Evolutionary conservation across 805 yeast species (phyloP).

Genomic region (Maudiozyma pseudohumilis): DNA sequence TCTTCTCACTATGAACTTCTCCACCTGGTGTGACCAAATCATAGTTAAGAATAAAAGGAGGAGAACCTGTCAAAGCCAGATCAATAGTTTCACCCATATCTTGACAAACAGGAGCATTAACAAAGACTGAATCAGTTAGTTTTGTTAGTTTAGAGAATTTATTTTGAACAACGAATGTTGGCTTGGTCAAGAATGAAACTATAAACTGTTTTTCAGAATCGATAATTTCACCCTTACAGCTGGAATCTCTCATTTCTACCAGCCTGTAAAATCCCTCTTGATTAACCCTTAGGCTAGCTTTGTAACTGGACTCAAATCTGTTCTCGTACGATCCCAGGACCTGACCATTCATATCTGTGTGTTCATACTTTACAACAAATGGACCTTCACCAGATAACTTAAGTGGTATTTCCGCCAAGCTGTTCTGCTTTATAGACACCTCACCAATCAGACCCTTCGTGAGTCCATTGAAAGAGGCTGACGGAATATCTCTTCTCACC

Average conservation of each 20-base stretch:
- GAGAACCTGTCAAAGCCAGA: conserved; percentile 43
- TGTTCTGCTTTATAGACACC: conserved; percentile 52
- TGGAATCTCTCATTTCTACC: conserved; percentile 37
- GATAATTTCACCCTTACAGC: conserved; percentile 42
- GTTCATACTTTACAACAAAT: conserved; percentile 32
- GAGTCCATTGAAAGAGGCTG: conserved; percentile 36
- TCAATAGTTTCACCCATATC: conserved; percentile 40
- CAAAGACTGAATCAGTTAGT: conserved; percentile 19
- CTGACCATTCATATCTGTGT: conserved; percentile 24
- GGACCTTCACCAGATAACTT: conserved; percentile 50
- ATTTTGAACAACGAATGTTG: conserved; percentile 35
- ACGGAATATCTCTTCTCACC: conserved; percentile 64
- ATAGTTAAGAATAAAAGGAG: conserved; percentile 65
- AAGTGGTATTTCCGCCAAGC: conserved; percentile 47
- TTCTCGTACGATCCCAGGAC: conserved; percentile 17
- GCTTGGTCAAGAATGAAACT: conserved; percentile 38
- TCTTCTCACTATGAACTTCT: conserved; percentile 25
- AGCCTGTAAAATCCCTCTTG: conserved; percentile 42
- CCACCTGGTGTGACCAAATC: conserved; percentile 53
- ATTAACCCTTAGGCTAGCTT: conserved; percentile 30
- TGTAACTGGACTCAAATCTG: conserved; percentile 19
- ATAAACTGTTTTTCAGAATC: conserved; percentile 27
- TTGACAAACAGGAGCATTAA: conserved; percentile 38
- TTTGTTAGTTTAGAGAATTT: conserved; percentile 20
- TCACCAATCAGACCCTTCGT: conserved; percentile 30